Evolutionary conservation across 2,329 filamentous ascomycete species (phyloP).

Genomic region (Colletotrichum phormii): DNA sequence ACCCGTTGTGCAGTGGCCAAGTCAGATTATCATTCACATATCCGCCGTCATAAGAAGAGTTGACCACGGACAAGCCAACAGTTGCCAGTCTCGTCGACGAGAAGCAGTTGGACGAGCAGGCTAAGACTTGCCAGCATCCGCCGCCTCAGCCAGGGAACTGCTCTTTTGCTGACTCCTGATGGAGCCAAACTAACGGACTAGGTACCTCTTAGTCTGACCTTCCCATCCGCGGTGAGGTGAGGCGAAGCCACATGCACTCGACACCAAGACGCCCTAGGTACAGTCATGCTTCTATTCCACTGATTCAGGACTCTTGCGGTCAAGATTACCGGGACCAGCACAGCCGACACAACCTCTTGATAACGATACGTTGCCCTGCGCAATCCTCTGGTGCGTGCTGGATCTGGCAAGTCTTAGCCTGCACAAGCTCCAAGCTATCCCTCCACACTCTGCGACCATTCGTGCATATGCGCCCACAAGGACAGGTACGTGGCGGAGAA

Average conservation of each 20-base stretch:
- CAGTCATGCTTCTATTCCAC: constrained; percentile 9
- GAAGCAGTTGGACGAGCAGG: not conserved
- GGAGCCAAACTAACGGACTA: constrained; percentile 9
- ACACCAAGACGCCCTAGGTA: not conserved
- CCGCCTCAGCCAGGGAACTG: constrained; percentile 12
- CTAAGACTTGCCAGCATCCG: not conserved
- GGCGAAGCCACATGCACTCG: constrained; percentile 9
- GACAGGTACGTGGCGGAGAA: constrained; percentile 18
- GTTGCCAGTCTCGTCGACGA: not conserved
- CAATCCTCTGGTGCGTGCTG: constrained; percentile 10
- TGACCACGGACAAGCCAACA: not conserved
- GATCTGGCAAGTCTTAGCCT: constrained; percentile 21
- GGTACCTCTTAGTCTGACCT: constrained; percentile 2
- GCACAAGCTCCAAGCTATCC: constrained; percentile 26
- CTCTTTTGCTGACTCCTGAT: constrained; percentile 6
- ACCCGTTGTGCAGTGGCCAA: constrained; percentile 25
- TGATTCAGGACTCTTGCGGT: constrained; percentile 7
- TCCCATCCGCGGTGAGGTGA: constrained; percentile 1
- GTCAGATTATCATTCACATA: constrained; percentile 11
- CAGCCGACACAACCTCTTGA: not conserved
- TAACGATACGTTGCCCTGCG: constrained; percentile 9
- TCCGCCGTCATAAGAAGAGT: not conserved
- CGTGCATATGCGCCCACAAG: constrained; percentile 32
- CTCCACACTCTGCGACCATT: constrained; percentile 22
- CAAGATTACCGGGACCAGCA: not conserved